Base-by-base conservation (phyloP, 768 basidiomycete genomes). In the Clitopilus hobsonii region DNA sequence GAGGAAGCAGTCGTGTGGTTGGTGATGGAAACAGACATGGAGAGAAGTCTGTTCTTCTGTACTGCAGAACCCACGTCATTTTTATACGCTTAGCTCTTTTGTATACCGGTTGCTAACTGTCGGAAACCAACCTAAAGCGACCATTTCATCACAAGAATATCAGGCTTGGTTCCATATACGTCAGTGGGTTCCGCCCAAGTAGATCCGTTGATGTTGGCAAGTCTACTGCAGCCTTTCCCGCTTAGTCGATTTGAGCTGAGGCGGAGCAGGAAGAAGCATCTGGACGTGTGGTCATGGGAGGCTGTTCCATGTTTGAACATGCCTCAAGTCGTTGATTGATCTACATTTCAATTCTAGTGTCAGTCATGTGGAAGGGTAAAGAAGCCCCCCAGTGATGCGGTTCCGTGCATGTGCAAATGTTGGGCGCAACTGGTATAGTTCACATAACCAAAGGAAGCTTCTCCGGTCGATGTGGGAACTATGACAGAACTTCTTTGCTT, bases 1-100 rank as follows among this genome's bases (percentile, higher is more conserved):
- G 56, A 58, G 1, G 78, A 81, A 6, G 77, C 67, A 5, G 77
- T 79, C 5, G 79, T 79, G 60, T 81, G 79, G 7, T 66, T 61
- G 38, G 63, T 66, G 61, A 77, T 74, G 13, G 72, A 20, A 1
- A 23, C 41, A 45, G 41, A 45, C 41, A 45, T 45, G 41, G 41
- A 10, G 41, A 45, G 5, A 20, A 20, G 18, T 45, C 18, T 20
- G 41, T 45, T 18, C 22, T 23, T 23, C 41, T 23, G 16, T 8
- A 23, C 22, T 45, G 6, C 41, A 45, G n/a, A 45, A 23, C 14
- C 41, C 5, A 45, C 41, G 41, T 45, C 41, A 45, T 45, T 45
- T n/a, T 32, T 45, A 45, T 45, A 45, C n/a, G n/a, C 22, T 8
- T 45, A 23, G 18, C 22, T 45, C n/a, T 10, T 11, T 45, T 10